Evolutionary conservation across 306 rosid species (phyloP).

Genomic region (Rosa chinensis): DNA sequence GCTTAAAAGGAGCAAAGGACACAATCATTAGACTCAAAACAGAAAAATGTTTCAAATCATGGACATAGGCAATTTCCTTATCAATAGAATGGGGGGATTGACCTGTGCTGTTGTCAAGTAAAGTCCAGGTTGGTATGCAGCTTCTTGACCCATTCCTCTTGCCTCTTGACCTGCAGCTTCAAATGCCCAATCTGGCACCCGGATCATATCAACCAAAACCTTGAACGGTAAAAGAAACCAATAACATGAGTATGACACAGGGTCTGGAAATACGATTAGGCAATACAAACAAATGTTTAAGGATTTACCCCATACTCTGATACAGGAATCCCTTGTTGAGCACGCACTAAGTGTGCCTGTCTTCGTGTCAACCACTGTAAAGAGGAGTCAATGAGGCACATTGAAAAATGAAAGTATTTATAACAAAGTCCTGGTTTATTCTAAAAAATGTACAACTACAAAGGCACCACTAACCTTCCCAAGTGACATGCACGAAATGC

Average conservation of each 20-base stretch:
- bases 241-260: conserved; percentile 11
- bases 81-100: background rate
- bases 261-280: background rate
- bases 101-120: conserved; percentile 99
- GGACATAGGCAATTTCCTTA: conserved; percentile 9
- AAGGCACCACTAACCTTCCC: conserved; percentile 67
- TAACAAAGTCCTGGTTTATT: conserved; percentile 16
- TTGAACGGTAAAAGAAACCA: conserved; percentile 35
- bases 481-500: conserved; percentile 85
- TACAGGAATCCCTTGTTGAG: conserved; percentile 94
- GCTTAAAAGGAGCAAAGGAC: background rate
- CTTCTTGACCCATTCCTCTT: conserved; percentile 92
- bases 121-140: conserved; percentile 93
- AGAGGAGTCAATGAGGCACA: background rate
- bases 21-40: background rate
- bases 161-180: conserved; percentile 99
- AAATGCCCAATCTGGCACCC: conserved; percentile 99
- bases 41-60: background rate
- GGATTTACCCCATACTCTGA: conserved; percentile 89
- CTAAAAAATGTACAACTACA: background rate
- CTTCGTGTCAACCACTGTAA: conserved; percentile 92
- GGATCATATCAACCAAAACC: conserved; percentile 94
- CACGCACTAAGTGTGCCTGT: conserved; percentile 89
- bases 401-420: conserved; percentile 6
- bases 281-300: background rate